Base-by-base conservation (phyloP, 768 basidiomycete genomes). In the Gautieria morchelliformis region DNA sequence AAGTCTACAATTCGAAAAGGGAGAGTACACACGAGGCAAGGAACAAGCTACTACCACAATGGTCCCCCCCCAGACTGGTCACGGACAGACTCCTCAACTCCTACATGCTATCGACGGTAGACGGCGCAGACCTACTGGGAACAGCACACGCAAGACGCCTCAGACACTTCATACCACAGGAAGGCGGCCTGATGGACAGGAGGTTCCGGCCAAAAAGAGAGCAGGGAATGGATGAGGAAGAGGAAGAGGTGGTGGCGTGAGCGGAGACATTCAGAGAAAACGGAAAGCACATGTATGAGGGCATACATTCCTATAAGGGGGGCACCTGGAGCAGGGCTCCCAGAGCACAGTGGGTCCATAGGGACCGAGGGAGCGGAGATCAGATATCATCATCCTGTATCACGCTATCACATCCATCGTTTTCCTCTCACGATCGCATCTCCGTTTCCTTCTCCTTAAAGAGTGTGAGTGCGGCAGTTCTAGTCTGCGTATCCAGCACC, bases 21-120 rank as follows among this genome's bases (percentile, higher is more conserved):
- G 67, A 66, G 30, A 60, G 65, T 51, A 72, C 68, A 0, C 62
- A 69, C 52, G 61, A 59, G 20, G 63, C 64, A 0, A 59, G 65
- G 24, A 33, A 63, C 17, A 74, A 74, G 50, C 48, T 73, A 4
- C 27, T 64, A 8, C 65, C 67, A 1, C 66, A 59, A 30, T 74
- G 70, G 69, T 72, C 69, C 2, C 53, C 55, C 10, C 72, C 70
- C 8, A 47, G 9, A 19, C 19, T 9, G 10, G 20, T 47, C 45
- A 47, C 19, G 45, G 8, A 9, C n/a, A 9, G 22, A 8, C 45
- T 10, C 19, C 45, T 47, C n/a, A 47, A 47, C 19, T 47, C 45
- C 15, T 47, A n/a, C 45, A 47, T 19, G 8, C 15, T 47, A 8
- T 8, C 9, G 10, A 10, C 45, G 20, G 10, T 47, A 8, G 19